Evolutionary conservation across 306 rosid species (phyloP), one percentile per base, ranked within the genome.

Genomic region (Canavalia ensiformis): DNA sequence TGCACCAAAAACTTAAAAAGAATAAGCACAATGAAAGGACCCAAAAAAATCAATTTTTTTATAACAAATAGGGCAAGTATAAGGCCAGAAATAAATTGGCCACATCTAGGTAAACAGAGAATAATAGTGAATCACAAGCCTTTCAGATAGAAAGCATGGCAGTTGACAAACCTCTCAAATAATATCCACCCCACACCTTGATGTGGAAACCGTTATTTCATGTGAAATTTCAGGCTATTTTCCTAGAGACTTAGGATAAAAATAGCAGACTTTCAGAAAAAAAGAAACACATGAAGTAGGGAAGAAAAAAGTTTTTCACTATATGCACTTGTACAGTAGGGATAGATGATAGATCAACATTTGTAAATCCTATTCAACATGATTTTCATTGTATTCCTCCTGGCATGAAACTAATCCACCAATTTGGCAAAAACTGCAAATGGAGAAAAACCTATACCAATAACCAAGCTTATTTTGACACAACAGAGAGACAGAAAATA

Each of bases 401-500:
- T 55, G 56, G 30, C 67, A 65, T 31, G 59, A 68, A 67, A 73
- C 42, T 78, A 72, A 72, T 25, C 69, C 42, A 41, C 65, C 44
- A 55, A 72, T 78, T 57, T 47, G 72, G 64, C 13, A 47, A 52
- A 77, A 72, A 54, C 46, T 25, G 71, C 68, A 33, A 41, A 49
- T 2, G 44, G 57, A 5, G 46, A 78, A 45, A 72, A 59, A 72
- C 6, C 42, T 66, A 28, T 46, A 13, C 68, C 69, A 50, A 70
- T 12, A 60, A 75, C 57, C 55, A 74, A 63, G 68, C 39, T 73
- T 60, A 75, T 74, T 66, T 66, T 35, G 41, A 46, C 80, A 51
- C 57, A 74, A 37, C 34, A 50, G 50, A 67, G 7, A 41, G 49
- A 74, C 76, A 68, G 6, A 25, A 12, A 63, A 83, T 6, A 50